phyloP scores from a whole-genome alignment of 257 asterid species.

The Solanum dulcamara region DNA sequence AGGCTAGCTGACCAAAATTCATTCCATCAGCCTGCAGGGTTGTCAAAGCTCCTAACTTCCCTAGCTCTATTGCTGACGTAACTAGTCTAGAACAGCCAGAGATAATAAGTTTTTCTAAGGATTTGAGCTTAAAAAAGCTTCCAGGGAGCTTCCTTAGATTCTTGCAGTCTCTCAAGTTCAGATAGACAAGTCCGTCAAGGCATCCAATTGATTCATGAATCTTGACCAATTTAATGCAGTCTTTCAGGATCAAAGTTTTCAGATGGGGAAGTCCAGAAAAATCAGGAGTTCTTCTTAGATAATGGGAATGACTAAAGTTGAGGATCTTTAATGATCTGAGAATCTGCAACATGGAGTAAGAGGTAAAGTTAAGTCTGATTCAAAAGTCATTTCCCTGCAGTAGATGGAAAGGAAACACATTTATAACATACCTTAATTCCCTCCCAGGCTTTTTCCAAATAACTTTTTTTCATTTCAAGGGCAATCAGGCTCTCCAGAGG shows the following conservation, averaged over 20 bases:
- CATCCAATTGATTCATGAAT: constrained; percentile 9
- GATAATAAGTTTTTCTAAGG: neutral
- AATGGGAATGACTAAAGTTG: neutral
- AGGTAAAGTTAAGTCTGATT: neutral
- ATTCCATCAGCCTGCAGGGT: constrained; percentile 1
- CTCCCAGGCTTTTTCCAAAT: neutral
- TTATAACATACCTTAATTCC: neutral
- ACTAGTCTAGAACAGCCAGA: constrained; percentile 4
- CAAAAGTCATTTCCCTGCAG: neutral
- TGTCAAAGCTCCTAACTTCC: constrained; percentile 1
- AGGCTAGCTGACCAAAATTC: neutral
- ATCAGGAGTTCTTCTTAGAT: neutral
- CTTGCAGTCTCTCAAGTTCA: constrained; percentile 4
- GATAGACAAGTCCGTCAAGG: neutral
- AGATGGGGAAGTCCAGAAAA: constrained; percentile 3
- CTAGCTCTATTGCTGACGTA: neutral
- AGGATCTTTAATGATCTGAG: neutral
- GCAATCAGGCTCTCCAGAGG: neutral
- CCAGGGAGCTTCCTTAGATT: neutral
- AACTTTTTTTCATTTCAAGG: constrained; percentile 2
- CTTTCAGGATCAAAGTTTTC: constrained; percentile 1
- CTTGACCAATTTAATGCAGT: constrained; percentile 6
- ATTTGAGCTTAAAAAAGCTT: neutral
- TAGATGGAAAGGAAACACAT: neutral
- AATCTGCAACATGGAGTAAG: neutral